Evolutionary conservation across 2,329 filamentous ascomycete species (phyloP).

Genomic region (Lithohypha guttulata): DNA sequence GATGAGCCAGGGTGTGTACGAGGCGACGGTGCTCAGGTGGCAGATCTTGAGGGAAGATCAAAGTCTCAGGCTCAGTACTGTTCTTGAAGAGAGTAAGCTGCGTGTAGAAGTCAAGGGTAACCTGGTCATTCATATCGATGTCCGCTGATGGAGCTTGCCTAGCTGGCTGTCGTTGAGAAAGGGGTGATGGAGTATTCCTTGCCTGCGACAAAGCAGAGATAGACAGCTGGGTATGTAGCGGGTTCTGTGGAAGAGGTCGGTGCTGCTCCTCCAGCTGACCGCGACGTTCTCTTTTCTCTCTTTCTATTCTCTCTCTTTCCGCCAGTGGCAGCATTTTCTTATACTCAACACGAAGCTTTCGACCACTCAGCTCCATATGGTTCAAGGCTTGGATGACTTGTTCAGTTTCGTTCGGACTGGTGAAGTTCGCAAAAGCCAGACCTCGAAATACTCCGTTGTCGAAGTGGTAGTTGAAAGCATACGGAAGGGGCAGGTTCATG

Average conservation of each 20-base stretch:
- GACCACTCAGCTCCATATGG: conserved; percentile 85
- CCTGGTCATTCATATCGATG: conserved; percentile 82
- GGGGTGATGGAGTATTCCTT: conserved; percentile 55
- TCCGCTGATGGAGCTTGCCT: conserved; percentile 37
- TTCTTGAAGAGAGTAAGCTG: conserved; percentile 83
- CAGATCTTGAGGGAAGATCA: conserved; percentile 73
- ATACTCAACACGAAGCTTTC: conserved; percentile 93
- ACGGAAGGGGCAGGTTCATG: conserved; percentile 83
- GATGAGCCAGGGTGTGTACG: conserved; percentile 88
- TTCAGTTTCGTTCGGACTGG: conserved; percentile 84
- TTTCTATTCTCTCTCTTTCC: conserved; percentile 88
- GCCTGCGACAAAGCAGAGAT: conserved; percentile 58
- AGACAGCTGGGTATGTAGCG: conserved; percentile 74
- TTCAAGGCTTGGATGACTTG: conserved; percentile 90
- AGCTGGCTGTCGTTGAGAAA: conserved; percentile 44
- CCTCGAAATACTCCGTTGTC: conserved; percentile 95
- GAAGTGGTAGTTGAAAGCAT: conserved; percentile 99
- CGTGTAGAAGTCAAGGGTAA: conserved; percentile 78
- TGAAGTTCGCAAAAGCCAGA: conserved; percentile 95
- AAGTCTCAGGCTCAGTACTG: conserved; percentile 62
- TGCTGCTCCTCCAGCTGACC: conserved; percentile 97
- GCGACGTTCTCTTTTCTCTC: conserved; percentile 90
- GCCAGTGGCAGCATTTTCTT: conserved; percentile 98
- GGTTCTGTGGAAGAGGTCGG: conserved; percentile 52
- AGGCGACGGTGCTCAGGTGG: conserved; percentile 75